phyloP scores from a whole-genome alignment of 768 basidiomycete species.

The Serendipita indica region DNA sequence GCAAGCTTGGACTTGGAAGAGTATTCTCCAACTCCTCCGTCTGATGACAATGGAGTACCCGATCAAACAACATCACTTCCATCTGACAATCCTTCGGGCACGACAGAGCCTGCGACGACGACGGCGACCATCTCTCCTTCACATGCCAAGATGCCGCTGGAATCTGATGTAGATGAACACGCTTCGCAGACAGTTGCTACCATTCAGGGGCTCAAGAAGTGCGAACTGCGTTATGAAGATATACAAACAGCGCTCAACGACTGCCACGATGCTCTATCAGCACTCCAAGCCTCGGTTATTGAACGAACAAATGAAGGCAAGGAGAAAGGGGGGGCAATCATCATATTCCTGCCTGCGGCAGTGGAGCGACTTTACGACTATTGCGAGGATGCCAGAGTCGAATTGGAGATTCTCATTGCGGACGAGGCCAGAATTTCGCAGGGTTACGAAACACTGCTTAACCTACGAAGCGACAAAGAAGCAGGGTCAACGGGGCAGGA shows the following conservation, averaged over 20 bases:
- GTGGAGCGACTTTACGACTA: conserved; percentile 55
- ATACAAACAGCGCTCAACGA: conserved; percentile 51
- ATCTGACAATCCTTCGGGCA: too few relatives aligned
- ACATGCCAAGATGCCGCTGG: too few relatives aligned
- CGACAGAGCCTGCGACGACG: too few relatives aligned
- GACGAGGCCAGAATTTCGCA: conserved; percentile 52
- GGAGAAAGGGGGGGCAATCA: conserved; percentile 3
- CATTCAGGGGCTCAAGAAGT: neutral
- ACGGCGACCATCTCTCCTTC: too few relatives aligned
- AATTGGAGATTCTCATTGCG: conserved; percentile 61
- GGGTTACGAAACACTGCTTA: conserved; percentile 56
- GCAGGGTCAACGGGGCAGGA: conserved; percentile 15
- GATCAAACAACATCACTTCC: too few relatives aligned
- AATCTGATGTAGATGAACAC: too few relatives aligned
- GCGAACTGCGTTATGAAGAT: conserved; percentile 35
- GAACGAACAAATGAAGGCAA: neutral
- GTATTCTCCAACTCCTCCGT: too few relatives aligned
- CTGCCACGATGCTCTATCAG: conserved; percentile 51
- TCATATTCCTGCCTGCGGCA: conserved; percentile 32
- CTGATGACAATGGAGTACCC: too few relatives aligned
- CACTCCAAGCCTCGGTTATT: conserved; percentile 30
- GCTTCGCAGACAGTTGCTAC: neutral
- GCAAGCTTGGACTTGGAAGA: too few relatives aligned
- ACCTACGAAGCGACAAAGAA: conserved; percentile 37
- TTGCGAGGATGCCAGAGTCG: conserved; percentile 66